Evolutionary conservation across 805 yeast species (phyloP).

Genomic region (Candida parachauliodes): DNA sequence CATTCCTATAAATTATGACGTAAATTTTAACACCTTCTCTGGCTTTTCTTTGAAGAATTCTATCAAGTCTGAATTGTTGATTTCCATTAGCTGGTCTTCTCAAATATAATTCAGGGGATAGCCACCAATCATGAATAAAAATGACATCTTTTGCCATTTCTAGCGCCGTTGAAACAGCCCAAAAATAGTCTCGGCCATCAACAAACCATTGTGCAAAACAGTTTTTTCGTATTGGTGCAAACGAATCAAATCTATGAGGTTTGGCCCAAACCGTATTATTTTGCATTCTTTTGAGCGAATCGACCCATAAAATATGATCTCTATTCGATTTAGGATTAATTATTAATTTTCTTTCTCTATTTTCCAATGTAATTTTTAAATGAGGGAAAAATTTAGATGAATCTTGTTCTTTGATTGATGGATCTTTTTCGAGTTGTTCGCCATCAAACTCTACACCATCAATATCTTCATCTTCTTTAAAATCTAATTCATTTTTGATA

Average conservation of each 20-base stretch:
- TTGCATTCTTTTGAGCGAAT: conserved; percentile 67
- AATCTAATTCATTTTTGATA: conserved; percentile 38
- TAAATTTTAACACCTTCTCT: conserved; percentile 92
- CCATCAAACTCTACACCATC: conserved; percentile 49
- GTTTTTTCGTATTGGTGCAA: conserved; percentile 85
- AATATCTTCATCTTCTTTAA: conserved; percentile 36
- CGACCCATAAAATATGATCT: conserved; percentile 70
- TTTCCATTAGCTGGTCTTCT: conserved; percentile 94
- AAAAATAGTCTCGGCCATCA: conserved; percentile 92
- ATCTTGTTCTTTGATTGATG: conserved; percentile 16
- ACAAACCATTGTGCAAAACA: conserved; percentile 96
- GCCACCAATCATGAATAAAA: conserved; percentile 98
- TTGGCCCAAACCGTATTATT: conserved; percentile 68
- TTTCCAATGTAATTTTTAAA: conserved; percentile 54
- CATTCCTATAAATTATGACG: conserved; percentile 89
- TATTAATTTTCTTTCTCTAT: conserved; percentile 74
- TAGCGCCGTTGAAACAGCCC: conserved; percentile 58
- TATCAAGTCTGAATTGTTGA: conserved; percentile 88
- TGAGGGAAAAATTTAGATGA: conserved; percentile 51
- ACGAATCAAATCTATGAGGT: conserved; percentile 68
- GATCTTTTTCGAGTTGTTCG: conserved; percentile 23
- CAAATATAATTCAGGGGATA: conserved; percentile 88
- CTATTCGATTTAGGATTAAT: conserved; percentile 64
- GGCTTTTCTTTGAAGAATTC: conserved; percentile 84
- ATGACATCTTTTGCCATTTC: conserved; percentile 42